A percentile compares a stretch with the other conserved stretches of the same genome.
Evolutionary conservation across 2,329 filamentous ascomycete species (phyloP).

Genomic region (Colletotrichum aenigma): DNA sequence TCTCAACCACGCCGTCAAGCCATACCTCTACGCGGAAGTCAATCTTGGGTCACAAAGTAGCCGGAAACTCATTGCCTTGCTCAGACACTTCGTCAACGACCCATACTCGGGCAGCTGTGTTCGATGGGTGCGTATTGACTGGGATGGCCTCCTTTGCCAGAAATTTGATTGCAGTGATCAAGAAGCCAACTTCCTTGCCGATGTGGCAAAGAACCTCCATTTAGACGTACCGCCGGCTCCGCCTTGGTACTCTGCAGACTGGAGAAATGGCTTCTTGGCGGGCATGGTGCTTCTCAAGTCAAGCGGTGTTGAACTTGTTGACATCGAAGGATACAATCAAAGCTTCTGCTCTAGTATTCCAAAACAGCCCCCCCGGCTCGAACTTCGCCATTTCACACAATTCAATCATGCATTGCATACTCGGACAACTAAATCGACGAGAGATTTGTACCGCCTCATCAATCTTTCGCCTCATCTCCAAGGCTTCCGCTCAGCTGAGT

Average conservation of each 20-base stretch:
- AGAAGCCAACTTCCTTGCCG: not conserved
- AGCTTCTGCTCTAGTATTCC: not conserved
- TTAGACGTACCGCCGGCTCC: not conserved
- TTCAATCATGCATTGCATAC: not conserved
- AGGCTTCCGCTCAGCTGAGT: not conserved
- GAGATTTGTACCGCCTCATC: not conserved
- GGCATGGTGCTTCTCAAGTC: not conserved
- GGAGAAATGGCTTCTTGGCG: not conserved
- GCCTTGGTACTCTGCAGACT: not conserved
- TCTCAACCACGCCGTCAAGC: not conserved
- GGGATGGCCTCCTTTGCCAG: not conserved
- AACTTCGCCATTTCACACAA: not conserved
- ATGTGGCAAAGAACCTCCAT: not conserved
- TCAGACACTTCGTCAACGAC: not conserved
- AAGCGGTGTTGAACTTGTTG: not conserved
- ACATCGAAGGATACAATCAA: not conserved
- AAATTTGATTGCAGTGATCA: not conserved
- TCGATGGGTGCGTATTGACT: not conserved
- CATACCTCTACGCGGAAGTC: not conserved
- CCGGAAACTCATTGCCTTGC: not conserved
- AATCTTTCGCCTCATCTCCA: not conserved
- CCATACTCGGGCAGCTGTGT: not conserved
- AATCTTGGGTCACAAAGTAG: not conserved
- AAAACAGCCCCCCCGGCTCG: not conserved
- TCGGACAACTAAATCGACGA: not conserved